Evolutionary conservation across 768 basidiomycete genomes (phyloP), one percentile per base, ranked within the genome.

Genomic region (Kwoniella botswanensis): DNA sequence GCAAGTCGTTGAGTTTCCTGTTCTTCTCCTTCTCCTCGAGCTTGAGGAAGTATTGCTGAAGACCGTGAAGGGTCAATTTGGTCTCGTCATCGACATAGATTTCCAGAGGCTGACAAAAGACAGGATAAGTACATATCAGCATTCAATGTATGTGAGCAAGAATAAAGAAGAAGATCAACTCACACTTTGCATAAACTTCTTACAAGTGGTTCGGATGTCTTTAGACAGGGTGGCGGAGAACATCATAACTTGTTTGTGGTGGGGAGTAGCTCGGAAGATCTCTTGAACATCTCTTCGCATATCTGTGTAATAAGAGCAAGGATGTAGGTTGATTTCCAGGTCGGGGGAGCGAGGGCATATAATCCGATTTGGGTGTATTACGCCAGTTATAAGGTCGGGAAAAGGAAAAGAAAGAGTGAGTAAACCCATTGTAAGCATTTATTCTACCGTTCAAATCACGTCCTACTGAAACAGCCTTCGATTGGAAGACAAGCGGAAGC

Each of bases 161-260:
- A 42, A 12, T 26, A 21, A 11, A 29, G 35, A 11, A 29, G 24
- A 21, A 44, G 26, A 13, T 43, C 11, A 0, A 88, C 94, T 74
- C 79, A 98, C 97, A 82, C 93, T 96, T 42, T 93, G 92, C 97
- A 99, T 99, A 85, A 99, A 99, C 84, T 99, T 98, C 86, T 98
- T 98, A 89, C 97, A 99, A 0, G 97, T 98, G 7, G 90, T 88
- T 68, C 97, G 88, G 69, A 99, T 96, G 75, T 98, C 97, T 87
- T 99, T 98, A 68, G 93, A 90, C 71, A 99, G 86, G 0, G 97
- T 99, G 52, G 97, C 97, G 79, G 94, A 96, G 88, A 99, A 99
- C 97, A 99, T 99, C 97, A 99, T 99, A 76, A 99, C 97, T 88
- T 99, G 96, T 87, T 99, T 99, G 88, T 97, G 94, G 85, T 97